phyloP scores from a whole-genome alignment of 805 yeast species.

The Ogataea wickerhamii region DNA sequence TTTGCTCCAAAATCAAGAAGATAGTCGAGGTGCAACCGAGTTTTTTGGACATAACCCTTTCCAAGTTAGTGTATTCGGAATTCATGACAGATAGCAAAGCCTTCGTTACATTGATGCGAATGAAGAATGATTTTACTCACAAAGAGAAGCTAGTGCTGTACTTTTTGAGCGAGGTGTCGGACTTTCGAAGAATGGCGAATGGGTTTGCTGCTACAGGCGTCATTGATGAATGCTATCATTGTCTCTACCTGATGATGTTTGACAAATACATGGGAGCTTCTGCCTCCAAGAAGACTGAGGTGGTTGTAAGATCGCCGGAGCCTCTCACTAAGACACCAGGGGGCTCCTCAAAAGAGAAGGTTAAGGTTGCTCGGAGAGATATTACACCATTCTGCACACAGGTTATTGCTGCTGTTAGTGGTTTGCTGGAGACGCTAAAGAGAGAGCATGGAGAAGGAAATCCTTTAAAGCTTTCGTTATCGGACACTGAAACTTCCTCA shows the following conservation, averaged over 20 bases:
- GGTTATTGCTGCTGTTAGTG: slow-evolving; percentile 19
- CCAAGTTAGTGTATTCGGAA: slow-evolving; percentile 40
- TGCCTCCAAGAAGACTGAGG: background rate
- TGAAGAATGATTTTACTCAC: slow-evolving; percentile 33
- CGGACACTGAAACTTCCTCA: slow-evolving; percentile 6
- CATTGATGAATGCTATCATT: slow-evolving; percentile 69
- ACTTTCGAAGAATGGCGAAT: slow-evolving; percentile 67
- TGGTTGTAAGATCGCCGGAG: background rate
- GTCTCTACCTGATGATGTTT: slow-evolving; percentile 53
- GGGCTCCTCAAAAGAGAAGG: slow-evolving; percentile 32
- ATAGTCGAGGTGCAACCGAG: slow-evolving; percentile 40
- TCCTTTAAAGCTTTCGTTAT: slow-evolving; percentile 16
- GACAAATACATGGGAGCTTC: slow-evolving; percentile 16
- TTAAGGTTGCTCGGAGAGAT: slow-evolving; percentile 48
- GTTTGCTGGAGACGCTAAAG: slow-evolving; percentile 21
- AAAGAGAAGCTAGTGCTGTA: slow-evolving; percentile 39
- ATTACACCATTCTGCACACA: slow-evolving; percentile 36
- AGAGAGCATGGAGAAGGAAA: slow-evolving; percentile 24
- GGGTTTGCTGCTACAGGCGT: slow-evolving; percentile 77
- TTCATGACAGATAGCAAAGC: slow-evolving; percentile 40
- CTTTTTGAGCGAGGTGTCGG: slow-evolving; percentile 49
- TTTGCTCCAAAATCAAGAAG: slow-evolving; percentile 50
- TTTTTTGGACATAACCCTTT: slow-evolving; percentile 51
- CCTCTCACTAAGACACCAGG: slow-evolving; percentile 13
- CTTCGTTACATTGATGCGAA: slow-evolving; percentile 24